These are phyloP conservation scores for Wickerhamomyces kurtzmanii DNA, from an alignment of 805 yeast genomes.

Conservation along the genomic window DNA sequence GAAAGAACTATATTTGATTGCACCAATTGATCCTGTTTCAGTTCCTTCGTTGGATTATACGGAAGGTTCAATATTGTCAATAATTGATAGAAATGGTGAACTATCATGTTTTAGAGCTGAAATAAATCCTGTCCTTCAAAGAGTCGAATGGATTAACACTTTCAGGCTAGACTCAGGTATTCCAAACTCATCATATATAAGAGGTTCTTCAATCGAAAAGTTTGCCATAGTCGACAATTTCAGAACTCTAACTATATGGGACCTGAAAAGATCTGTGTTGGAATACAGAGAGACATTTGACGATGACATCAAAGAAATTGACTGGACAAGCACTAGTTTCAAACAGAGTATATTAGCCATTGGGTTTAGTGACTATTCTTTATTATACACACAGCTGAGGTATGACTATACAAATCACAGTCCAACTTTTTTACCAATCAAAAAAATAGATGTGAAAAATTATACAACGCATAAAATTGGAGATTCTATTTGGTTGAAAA, in stretches of 20 bases:
- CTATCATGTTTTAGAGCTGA: slow-evolving; percentile 37
- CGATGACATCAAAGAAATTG: slow-evolving; percentile 54
- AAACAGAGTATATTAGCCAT: slow-evolving; percentile 70
- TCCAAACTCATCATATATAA: slow-evolving; percentile 37
- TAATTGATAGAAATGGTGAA: slow-evolving; percentile 43
- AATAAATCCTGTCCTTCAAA: slow-evolving; percentile 12
- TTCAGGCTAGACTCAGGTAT: slow-evolving; percentile 48
- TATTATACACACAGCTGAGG: slow-evolving; percentile 71
- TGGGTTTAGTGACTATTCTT: slow-evolving; percentile 57
- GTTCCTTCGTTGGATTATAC: slow-evolving; percentile 20
- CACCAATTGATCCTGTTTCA: slow-evolving; percentile 60
- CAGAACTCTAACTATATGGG: slow-evolving; percentile 65
- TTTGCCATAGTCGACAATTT: slow-evolving; percentile 60
- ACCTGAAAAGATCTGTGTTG: slow-evolving; percentile 51
- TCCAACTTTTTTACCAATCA: slow-evolving; percentile 71
- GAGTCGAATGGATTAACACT: slow-evolving; percentile 44
- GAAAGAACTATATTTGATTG: slow-evolving; percentile 29
- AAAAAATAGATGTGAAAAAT: slow-evolving; percentile 57
- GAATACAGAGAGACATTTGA: slow-evolving; percentile 43
- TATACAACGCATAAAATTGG: slow-evolving; percentile 79
- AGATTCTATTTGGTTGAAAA: slow-evolving; percentile 78
- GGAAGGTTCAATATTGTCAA: slow-evolving; percentile 44
- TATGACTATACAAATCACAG: slow-evolving; percentile 79
- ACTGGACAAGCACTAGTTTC: slow-evolving; percentile 71
- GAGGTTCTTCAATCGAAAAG: slow-evolving; percentile 70